phyloP scores from a whole-genome alignment of 306 rosid genomes.

The Chamaecrista fasciculata region DNA sequence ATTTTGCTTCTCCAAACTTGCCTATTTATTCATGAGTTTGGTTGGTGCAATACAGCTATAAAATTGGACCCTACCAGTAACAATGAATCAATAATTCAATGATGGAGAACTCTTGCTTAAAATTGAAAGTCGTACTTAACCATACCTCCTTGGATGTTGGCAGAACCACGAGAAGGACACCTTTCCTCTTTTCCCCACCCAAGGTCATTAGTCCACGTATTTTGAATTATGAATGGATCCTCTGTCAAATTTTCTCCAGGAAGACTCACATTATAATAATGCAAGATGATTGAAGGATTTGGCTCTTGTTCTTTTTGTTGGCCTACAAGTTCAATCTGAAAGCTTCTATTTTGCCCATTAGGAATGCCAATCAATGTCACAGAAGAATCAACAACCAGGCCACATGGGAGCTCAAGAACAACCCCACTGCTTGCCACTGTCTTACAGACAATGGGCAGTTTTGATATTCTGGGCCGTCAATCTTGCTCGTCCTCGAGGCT shows the following conservation, averaged over 20 bases:
- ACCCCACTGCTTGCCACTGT: slow-evolving; percentile 34
- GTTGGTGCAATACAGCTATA: slow-evolving; percentile 1
- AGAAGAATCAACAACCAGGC: slow-evolving; percentile 81
- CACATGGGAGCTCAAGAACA: slow-evolving; percentile 79
- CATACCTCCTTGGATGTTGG: slow-evolving; percentile 57
- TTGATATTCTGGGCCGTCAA: slow-evolving; percentile 36
- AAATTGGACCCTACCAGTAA: not conserved
- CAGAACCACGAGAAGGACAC: slow-evolving; percentile 66
- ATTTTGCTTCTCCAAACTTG: slow-evolving; percentile 7
- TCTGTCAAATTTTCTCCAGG: slow-evolving; percentile 79
- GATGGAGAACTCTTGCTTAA: not conserved
- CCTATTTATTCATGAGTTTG: not conserved
- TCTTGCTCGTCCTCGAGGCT: slow-evolving; percentile 41
- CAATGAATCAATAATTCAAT: not conserved
- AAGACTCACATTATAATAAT: slow-evolving; percentile 70
- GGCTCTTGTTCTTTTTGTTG: slow-evolving; percentile 51
- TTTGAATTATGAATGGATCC: slow-evolving; percentile 77
- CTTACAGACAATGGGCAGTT: slow-evolving; percentile 66
- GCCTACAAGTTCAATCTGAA: slow-evolving; percentile 71
- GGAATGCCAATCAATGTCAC: slow-evolving; percentile 82
- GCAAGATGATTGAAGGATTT: slow-evolving; percentile 63
- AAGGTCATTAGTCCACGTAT: slow-evolving; percentile 71
- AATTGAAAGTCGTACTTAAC: slow-evolving; percentile 7
- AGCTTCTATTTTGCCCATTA: slow-evolving; percentile 54
- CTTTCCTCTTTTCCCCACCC: slow-evolving; percentile 87